Evolutionary conservation across 805 yeast species (phyloP).

Genomic region (Metschnikowia koreensis): DNA sequence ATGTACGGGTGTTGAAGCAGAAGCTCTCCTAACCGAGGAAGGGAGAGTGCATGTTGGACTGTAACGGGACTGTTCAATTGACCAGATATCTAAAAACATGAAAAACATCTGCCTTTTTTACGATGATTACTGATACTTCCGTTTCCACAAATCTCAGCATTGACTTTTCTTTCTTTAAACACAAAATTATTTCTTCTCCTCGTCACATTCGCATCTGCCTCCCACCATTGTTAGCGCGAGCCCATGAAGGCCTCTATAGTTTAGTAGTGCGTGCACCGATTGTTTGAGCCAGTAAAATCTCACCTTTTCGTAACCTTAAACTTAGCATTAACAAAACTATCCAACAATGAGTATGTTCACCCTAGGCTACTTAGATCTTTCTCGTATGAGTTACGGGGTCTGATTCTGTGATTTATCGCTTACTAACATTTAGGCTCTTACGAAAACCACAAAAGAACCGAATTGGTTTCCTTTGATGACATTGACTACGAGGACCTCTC

Average conservation of each 20-base stretch:
- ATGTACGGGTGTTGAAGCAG: neutral
- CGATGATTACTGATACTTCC: too few species aligned
- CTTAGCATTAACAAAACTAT: neutral
- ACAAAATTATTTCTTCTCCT: neutral
- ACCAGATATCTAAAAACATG: too few species aligned
- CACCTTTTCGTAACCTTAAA: conserved; percentile 24
- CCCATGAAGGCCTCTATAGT: neutral
- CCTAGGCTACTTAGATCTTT: neutral
- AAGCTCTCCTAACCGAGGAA: too few species aligned
- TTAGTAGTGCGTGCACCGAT: conserved; percentile 21
- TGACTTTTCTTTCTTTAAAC: neutral
- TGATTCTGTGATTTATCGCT: too few species aligned
- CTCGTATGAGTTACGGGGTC: neutral
- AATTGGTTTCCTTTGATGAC: conserved; percentile 78
- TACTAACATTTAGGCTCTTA: conserved; percentile 27
- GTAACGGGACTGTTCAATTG: too few species aligned
- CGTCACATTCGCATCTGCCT: neutral
- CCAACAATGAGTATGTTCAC: conserved; percentile 9
- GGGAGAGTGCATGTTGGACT: too few species aligned
- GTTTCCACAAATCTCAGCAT: too few species aligned
- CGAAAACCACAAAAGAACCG: conserved; percentile 53
- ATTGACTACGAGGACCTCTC: conserved; percentile 68
- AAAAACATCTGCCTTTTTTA: too few species aligned
- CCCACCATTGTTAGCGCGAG: neutral
- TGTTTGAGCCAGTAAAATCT: conserved; percentile 30